phyloP scores from a whole-genome alignment of 2,329 filamentous ascomycete genomes.

The Botrytis byssoidea region DNA sequence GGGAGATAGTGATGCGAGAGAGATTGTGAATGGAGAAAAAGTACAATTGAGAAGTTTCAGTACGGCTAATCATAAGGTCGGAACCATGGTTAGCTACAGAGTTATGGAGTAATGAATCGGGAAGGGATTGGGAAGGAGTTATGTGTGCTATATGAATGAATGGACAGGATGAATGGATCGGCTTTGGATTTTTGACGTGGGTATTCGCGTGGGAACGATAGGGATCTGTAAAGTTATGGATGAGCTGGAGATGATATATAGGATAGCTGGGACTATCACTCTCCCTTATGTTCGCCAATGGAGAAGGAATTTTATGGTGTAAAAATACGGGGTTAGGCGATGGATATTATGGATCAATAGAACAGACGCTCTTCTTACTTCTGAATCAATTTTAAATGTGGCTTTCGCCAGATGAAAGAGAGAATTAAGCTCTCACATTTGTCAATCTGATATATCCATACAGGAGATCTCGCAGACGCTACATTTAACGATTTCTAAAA shows the following conservation, averaged over 20 bases:
- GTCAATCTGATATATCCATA: not conserved
- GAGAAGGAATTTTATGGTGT: not conserved
- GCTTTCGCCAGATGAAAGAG: no score
- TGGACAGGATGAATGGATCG: not conserved
- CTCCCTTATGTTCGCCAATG: not conserved
- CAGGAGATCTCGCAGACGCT: not conserved
- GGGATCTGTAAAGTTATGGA: slow-evolving; percentile 17
- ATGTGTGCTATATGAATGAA: not conserved
- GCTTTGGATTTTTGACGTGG: not conserved
- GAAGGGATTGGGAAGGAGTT: slow-evolving; percentile 7
- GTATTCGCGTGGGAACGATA: not conserved
- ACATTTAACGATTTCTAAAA: not conserved
- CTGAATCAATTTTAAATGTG: not conserved
- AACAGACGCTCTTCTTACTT: not conserved
- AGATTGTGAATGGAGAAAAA: slow-evolving; percentile 89
- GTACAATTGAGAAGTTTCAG: slow-evolving; percentile 95
- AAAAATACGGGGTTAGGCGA: not conserved
- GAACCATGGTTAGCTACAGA: slow-evolving; percentile 90
- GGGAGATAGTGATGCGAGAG: slow-evolving; percentile 97
- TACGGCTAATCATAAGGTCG: slow-evolving; percentile 89
- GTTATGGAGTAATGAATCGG: slow-evolving; percentile 45
- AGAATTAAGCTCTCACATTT: not conserved
- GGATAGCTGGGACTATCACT: slow-evolving; percentile 16
- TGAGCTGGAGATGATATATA: slow-evolving; percentile 8
- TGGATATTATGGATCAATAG: not conserved